phyloP scores from a whole-genome alignment of 192 early-diverging fungal species.

The Rhizoclosmatium globosum region DNA sequence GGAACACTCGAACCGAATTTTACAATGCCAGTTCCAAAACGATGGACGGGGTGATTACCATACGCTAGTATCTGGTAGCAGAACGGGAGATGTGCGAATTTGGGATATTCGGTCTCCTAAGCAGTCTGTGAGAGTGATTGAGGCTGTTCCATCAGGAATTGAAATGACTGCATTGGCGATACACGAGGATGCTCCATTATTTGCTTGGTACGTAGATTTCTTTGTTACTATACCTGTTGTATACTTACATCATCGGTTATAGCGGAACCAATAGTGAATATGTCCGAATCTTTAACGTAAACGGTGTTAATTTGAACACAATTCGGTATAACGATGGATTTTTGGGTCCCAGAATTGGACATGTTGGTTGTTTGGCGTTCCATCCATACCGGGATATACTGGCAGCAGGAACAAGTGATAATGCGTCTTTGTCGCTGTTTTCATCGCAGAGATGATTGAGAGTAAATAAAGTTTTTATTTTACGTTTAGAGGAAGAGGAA shows the following conservation, averaged over 20 bases:
- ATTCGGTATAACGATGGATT: conserved; percentile 61
- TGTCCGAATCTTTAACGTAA: conserved; percentile 60
- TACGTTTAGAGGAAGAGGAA: no score
- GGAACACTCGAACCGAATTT: conserved; percentile 70
- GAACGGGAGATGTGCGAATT: conserved; percentile 49
- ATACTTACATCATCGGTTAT: not conserved
- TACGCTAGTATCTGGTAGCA: conserved; percentile 71
- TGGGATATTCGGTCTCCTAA: conserved; percentile 46
- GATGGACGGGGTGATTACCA: conserved; percentile 27
- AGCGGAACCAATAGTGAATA: conserved; percentile 57
- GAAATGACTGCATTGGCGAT: conserved; percentile 48
- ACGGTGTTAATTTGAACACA: conserved; percentile 42
- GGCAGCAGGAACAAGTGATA: conserved; percentile 21
- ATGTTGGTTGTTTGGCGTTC: conserved; percentile 68
- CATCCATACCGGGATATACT: conserved; percentile 73
- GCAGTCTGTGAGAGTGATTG: conserved; percentile 8
- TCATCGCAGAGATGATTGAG: not conserved
- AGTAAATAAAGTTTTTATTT: no score
- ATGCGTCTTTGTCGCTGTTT: conserved; percentile 20
- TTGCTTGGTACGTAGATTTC: conserved; percentile 46
- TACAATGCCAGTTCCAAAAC: conserved; percentile 37
- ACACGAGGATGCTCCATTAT: conserved; percentile 49
- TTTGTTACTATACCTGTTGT: conserved; percentile 4
- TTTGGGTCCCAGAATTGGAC: conserved; percentile 58
- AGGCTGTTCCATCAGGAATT: conserved; percentile 5